phyloP scores from a whole-genome alignment of 2,329 filamentous ascomycete genomes.

The Arthrinium puccinioides region DNA sequence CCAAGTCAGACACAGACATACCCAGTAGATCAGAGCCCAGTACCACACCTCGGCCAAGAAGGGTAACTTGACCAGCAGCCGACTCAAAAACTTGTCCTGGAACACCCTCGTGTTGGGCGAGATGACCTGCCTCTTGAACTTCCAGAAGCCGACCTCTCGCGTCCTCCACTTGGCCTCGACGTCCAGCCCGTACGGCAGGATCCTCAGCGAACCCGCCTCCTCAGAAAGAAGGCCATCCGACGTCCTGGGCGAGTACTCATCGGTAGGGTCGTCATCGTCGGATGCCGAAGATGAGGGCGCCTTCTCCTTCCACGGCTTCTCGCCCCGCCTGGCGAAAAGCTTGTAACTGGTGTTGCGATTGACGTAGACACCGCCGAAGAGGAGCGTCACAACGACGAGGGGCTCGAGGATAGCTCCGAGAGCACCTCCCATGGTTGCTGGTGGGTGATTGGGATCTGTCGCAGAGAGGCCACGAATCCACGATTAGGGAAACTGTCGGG shows the following conservation, averaged over 20 bases:
- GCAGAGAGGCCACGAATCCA: too few relatives aligned
- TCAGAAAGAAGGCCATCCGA: conserved; percentile 36
- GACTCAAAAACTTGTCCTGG: conserved; percentile 51
- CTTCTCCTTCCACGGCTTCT: conserved; percentile 3
- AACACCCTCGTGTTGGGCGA: conserved; percentile 58
- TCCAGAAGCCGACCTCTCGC: conserved; percentile 26
- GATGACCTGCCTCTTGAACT: conserved; percentile 37
- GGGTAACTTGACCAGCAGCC: conserved; percentile 59
- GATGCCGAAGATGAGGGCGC: not conserved
- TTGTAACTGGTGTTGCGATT: conserved; percentile 33
- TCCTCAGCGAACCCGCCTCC: not conserved
- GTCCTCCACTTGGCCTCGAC: conserved; percentile 20
- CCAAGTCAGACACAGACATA: conserved; percentile 27
- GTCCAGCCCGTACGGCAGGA: too few relatives aligned
- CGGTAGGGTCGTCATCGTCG: not conserved
- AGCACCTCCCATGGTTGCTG: conserved; percentile 26
- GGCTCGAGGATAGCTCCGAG: conserved; percentile 34
- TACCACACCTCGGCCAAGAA: conserved; percentile 73
- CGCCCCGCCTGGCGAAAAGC: conserved; percentile 2
- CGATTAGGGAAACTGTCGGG: too few relatives aligned
- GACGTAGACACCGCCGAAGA: conserved; percentile 36
- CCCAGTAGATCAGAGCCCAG: conserved; percentile 72
- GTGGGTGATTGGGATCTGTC: not conserved
- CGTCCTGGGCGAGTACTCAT: conserved; percentile 9
- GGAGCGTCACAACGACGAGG: conserved; percentile 32